Conservation (phyloP, 495 filamentous ascomycete genomes). For the Tuber borchii region DNA sequence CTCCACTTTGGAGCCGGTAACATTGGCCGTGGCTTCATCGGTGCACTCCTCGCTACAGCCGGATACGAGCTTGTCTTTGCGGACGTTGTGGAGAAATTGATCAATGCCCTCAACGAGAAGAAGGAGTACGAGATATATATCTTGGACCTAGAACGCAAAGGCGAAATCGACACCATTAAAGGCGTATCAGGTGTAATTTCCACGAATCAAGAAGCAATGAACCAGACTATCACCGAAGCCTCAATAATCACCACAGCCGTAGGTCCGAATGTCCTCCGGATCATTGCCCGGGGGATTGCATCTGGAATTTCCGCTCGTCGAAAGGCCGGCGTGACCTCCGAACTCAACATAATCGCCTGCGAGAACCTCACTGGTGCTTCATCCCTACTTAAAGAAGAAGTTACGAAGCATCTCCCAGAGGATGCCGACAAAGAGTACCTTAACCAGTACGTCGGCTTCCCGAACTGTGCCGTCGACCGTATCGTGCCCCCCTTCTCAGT, state of each 20-base stretch:
- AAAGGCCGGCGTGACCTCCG: slow-evolving; percentile 61
- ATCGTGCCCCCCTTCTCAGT: slow-evolving; percentile 81
- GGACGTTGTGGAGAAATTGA: slow-evolving; percentile 78
- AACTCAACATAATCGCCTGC: slow-evolving; percentile 76
- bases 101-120: slow-evolving; percentile 65
- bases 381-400: slow-evolving; percentile 30
- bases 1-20: slow-evolving; percentile 74
- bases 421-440: slow-evolving; percentile 43
- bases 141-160: slow-evolving; percentile 78
- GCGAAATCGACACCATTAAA: slow-evolving; percentile 75
- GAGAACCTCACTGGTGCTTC: slow-evolving; percentile 95
- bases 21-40: slow-evolving; percentile 64
- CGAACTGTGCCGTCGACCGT: slow-evolving; percentile 95
- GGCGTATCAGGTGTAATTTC: slow-evolving; percentile 94
- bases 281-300: slow-evolving; percentile 87
- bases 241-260: slow-evolving; percentile 94
- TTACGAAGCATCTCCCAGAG: slow-evolving; percentile 29
- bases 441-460: slow-evolving; percentile 55
- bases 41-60: slow-evolving; percentile 72
- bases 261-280: slow-evolving; percentile 89
- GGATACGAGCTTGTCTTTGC: slow-evolving; percentile 92
- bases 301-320: slow-evolving; percentile 74
- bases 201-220: slow-evolving; percentile 67
- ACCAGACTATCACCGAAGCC: slow-evolving; percentile 77
- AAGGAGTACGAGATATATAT: slow-evolving; percentile 84